These are phyloP conservation scores for Aspergillus mulundensis DNA, from an alignment of 495 filamentous ascomycete species.

Conservation along the genomic window DNA sequence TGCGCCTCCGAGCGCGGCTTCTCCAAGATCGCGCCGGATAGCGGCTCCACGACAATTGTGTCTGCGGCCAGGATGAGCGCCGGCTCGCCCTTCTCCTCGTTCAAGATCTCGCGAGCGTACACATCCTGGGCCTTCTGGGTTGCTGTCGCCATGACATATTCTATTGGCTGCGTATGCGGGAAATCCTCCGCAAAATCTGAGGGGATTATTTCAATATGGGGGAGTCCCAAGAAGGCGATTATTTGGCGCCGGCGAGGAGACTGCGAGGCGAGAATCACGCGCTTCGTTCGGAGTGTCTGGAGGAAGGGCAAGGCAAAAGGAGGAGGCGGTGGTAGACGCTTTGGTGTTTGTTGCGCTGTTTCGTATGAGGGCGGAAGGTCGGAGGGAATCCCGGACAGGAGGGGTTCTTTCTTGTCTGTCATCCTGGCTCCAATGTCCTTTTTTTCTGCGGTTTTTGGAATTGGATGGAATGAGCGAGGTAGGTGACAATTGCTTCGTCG, in stretches of 20 bases:
- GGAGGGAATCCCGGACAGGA: constrained; percentile 21
- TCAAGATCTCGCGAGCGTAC: constrained; percentile 64
- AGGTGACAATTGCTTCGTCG: neutral
- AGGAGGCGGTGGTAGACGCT: constrained; percentile 38
- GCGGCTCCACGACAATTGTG: constrained; percentile 72
- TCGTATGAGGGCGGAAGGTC: constrained; percentile 40
- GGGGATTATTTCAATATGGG: constrained; percentile 75
- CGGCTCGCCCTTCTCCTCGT: constrained; percentile 61
- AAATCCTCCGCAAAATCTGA: constrained; percentile 78
- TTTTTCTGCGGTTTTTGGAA: constrained; percentile 1
- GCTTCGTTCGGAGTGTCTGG: constrained; percentile 61
- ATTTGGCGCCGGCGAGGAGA: constrained; percentile 82
- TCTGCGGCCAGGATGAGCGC: constrained; percentile 87
- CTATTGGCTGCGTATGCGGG: constrained; percentile 75
- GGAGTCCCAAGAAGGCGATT: constrained; percentile 66
- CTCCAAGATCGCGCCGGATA: constrained; percentile 70
- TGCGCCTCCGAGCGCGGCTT: constrained; percentile 79
- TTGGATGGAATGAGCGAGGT: neutral
- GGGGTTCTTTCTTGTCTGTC: constrained; percentile 32
- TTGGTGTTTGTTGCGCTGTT: constrained; percentile 14
- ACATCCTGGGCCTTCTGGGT: constrained; percentile 74
- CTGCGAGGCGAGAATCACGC: constrained; percentile 82
- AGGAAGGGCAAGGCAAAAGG: constrained; percentile 78
- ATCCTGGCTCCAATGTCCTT: constrained; percentile 18
- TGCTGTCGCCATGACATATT: constrained; percentile 88